A percentile compares a stretch with the other conserved stretches of the same genome.
Conservation (phyloP, 148 eudicot genomes). For the Rhododendron ferrugineum region DNA sequence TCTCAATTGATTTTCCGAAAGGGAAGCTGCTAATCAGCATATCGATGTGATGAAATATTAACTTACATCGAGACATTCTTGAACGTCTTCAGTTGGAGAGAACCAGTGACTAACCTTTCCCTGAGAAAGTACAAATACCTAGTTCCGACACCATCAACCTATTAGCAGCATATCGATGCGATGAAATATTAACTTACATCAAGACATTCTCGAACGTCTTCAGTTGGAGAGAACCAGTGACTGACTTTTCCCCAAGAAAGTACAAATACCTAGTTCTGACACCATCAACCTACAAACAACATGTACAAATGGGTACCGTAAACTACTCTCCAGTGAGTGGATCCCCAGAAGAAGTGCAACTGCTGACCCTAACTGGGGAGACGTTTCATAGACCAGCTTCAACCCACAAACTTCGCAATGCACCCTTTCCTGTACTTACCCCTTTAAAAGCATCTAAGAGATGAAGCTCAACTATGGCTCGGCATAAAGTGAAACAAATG, state of each 20-base stretch:
- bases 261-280: not conserved
- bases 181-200: not conserved
- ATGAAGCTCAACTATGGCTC: not conserved
- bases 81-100: not conserved
- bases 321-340: not conserved
- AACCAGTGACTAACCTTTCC: not conserved
- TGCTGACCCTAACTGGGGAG: not conserved
- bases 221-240: not conserved
- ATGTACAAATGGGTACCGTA: not conserved
- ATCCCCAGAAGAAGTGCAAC: not conserved
- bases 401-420: not conserved
- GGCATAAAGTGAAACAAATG: not conserved
- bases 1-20: not conserved
- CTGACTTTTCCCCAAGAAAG: not conserved
- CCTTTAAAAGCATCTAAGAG: not conserved
- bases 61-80: not conserved
- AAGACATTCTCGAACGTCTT: not conserved
- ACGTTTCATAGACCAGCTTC: not conserved
- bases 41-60: not conserved
- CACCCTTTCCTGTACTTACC: not conserved
- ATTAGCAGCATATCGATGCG: not conserved
- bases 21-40: not conserved
- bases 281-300: not conserved
- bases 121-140: not conserved
- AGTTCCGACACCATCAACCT: not conserved